These are phyloP conservation scores for Fraxinus pennsylvanica DNA, from an alignment of 257 asterid species.

Conservation along the genomic window DNA sequence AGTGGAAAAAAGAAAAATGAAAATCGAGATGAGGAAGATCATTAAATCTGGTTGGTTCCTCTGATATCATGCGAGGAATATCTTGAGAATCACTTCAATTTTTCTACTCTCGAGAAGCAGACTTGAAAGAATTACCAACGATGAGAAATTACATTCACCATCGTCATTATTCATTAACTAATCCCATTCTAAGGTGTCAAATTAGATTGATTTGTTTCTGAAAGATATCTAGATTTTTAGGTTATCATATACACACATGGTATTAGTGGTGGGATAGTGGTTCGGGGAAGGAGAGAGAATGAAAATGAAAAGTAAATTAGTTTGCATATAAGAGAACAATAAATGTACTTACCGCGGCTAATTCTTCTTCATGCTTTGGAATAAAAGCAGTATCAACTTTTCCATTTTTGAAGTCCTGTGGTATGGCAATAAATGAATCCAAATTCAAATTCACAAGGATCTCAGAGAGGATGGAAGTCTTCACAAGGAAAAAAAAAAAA, in stretches of 20 bases:
- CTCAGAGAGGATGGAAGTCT: not conserved
- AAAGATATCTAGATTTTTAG: not conserved
- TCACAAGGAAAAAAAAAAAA: not conserved
- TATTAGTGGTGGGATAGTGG: not conserved
- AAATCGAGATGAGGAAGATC: not conserved
- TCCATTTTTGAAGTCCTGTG: conserved; percentile 87
- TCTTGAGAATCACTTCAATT: conserved; percentile 8
- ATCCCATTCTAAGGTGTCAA: not conserved
- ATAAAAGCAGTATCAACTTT: conserved; percentile 95
- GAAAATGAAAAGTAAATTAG: not conserved
- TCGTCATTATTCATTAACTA: not conserved
- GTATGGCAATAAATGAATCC: conserved; percentile 13
- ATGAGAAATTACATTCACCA: not conserved
- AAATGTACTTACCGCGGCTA: conserved; percentile 75
- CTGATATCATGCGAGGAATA: conserved; percentile 2
- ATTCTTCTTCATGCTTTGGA: conserved; percentile 95
- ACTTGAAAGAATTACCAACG: not conserved
- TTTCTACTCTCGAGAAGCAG: not conserved
- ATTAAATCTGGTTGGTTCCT: not conserved
- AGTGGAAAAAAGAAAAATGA: not conserved
- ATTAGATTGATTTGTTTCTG: not conserved
- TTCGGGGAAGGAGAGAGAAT: not conserved
- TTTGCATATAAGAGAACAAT: conserved; percentile 2
- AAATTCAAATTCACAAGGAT: conserved; percentile 3
- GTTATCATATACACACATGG: not conserved